Evolutionary conservation across 371 early-diverging fungal species (phyloP).

Genomic region (Lichtheimia ramosa): DNA sequence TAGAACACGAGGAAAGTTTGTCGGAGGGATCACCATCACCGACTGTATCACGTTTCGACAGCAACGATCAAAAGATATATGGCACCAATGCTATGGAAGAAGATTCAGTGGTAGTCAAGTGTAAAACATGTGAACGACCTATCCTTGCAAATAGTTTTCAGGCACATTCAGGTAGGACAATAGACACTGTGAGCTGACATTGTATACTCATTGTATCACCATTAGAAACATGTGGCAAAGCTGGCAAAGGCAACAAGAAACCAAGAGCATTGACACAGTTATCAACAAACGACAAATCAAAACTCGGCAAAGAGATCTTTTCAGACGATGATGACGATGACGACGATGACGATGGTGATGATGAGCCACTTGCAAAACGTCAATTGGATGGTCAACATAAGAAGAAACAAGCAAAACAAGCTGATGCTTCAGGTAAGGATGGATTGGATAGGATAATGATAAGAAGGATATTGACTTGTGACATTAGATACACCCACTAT

Average conservation of each 20-base stretch:
- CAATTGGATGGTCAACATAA: background rate
- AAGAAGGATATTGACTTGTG: background rate
- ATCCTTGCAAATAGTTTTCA: constrained; percentile 40
- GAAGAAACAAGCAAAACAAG: background rate
- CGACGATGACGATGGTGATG: constrained; percentile 12
- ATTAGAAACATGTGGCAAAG: constrained; percentile 16
- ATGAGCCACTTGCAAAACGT: constrained; percentile 19
- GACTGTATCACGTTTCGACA: constrained; percentile 23
- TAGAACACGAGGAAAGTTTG: constrained; percentile 8
- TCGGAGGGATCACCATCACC: constrained; percentile 25
- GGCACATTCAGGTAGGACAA: constrained; percentile 35
- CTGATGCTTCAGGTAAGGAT: too few relatives aligned
- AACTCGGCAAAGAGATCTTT: constrained; percentile 14
- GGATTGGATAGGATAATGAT: background rate
- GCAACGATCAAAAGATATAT: constrained; percentile 35
- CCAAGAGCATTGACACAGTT: constrained; percentile 8
- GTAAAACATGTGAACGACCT: constrained; percentile 40
- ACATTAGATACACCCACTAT: background rate
- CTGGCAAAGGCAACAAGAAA: constrained; percentile 10
- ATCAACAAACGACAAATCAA: constrained; percentile 9
- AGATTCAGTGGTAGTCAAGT: constrained; percentile 37
- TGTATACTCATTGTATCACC: background rate
- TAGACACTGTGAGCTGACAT: background rate
- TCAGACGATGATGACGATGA: constrained; percentile 23
- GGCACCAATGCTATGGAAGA: constrained; percentile 49